Conservation (phyloP, 148 eudicot genomes). For the Camellia granthamiana region DNA sequence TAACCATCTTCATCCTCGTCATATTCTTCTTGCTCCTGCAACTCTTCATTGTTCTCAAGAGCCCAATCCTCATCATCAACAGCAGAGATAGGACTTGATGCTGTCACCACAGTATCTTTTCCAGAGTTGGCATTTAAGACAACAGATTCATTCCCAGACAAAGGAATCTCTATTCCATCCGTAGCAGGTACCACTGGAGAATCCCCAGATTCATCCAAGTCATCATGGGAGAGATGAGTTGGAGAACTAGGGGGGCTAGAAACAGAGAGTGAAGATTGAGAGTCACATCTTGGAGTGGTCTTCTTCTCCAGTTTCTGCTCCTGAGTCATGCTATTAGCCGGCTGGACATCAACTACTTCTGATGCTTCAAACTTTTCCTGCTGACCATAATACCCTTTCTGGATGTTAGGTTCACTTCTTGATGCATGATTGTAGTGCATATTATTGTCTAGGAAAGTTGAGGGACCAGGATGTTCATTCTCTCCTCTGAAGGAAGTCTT, state of each 20-base stretch:
- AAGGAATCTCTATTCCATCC: slow-evolving; percentile 38
- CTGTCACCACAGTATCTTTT: slow-evolving; percentile 24
- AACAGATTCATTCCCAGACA: slow-evolving; percentile 36
- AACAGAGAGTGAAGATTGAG: slow-evolving; percentile 88
- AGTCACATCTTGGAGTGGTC: slow-evolving; percentile 58
- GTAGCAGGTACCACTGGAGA: slow-evolving; percentile 35
- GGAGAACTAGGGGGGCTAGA: slow-evolving; percentile 92
- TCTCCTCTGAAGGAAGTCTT: slow-evolving; percentile 47
- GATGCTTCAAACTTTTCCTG: slow-evolving; percentile 39
- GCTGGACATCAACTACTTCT: slow-evolving; percentile 32
- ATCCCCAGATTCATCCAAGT: slow-evolving; percentile 80
- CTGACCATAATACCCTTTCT: slow-evolving; percentile 35
- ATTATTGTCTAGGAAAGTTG: slow-evolving; percentile 39
- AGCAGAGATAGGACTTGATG: slow-evolving; percentile 44
- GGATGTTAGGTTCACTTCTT: slow-evolving; percentile 39
- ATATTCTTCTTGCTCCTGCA: slow-evolving; percentile 84
- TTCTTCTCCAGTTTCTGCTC: slow-evolving; percentile 40
- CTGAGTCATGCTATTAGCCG: slow-evolving; percentile 32
- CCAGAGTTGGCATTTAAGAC: slow-evolving; percentile 33
- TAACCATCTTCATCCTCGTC: slow-evolving; percentile 85
- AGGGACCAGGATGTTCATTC: slow-evolving; percentile 47
- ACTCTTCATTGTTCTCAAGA: slow-evolving; percentile 53
- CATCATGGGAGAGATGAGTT: slow-evolving; percentile 85
- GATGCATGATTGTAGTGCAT: slow-evolving; percentile 33
- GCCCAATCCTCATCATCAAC: slow-evolving; percentile 93